These are phyloP conservation scores for Citrus trifoliata DNA, from an alignment of 345 rosid genomes.

Conservation along the genomic window DNA sequence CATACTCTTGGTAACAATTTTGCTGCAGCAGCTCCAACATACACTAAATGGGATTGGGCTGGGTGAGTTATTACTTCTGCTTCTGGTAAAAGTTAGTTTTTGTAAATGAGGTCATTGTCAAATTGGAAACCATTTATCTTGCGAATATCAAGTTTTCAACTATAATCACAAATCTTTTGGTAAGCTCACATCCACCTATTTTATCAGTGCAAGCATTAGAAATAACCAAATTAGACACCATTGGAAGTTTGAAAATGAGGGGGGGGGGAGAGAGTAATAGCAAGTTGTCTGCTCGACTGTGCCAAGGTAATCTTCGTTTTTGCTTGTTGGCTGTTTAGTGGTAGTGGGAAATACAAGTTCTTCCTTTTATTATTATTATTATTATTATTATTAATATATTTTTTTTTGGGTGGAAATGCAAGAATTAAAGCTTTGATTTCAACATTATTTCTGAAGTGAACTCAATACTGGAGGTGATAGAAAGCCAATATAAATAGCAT, in stretches of 20 bases:
- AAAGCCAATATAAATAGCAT: too few species aligned
- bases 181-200: neutral
- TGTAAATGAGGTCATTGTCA: neutral
- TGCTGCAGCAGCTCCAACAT: neutral
- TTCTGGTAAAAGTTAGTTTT: neutral
- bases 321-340: neutral
- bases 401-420: too few species aligned
- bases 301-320: neutral
- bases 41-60: neutral
- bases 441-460: too few species aligned
- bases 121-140: neutral
- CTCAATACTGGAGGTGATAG: too few species aligned
- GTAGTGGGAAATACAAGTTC: neutral
- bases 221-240: neutral
- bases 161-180: neutral
- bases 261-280: rapidly evolving
- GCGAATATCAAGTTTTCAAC: neutral
- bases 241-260: neutral
- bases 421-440: too few species aligned
- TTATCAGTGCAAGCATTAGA: neutral
- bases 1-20: neutral
- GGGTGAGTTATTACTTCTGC: neutral
- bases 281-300: neutral
- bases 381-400: too few species aligned
- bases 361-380: too few species aligned